Percentiles rank a stretch among this genome's conserved stretches.
Conservation (phyloP, 768 basidiomycete genomes). For the Boletus reticulatus region DNA sequence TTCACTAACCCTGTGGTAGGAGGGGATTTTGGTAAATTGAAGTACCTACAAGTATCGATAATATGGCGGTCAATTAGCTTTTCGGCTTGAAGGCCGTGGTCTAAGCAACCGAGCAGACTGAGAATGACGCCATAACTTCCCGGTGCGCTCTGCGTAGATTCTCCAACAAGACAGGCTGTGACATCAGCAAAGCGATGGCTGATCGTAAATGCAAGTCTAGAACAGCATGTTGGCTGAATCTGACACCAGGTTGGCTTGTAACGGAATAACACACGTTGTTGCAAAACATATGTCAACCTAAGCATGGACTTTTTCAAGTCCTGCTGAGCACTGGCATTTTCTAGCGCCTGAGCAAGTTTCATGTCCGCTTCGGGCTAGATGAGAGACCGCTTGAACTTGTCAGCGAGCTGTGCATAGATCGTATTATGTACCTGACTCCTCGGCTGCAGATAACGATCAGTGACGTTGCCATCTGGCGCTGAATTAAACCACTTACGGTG, state of each 20-base stretch:
- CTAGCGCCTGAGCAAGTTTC: conserved; percentile 60
- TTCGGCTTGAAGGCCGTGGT: conserved; percentile 84
- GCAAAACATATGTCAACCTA: conserved; percentile 77
- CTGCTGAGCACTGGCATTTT: conserved; percentile 77
- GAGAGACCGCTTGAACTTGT: conserved; percentile 7
- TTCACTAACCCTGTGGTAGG: not conserved
- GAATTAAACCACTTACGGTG: conserved; percentile 40
- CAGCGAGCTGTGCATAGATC: not conserved
- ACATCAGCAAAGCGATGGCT: conserved; percentile 81
- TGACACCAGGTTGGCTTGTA: not conserved
- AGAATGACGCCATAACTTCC: conserved; percentile 92
- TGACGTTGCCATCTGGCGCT: not conserved
- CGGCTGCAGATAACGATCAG: conserved; percentile 16
- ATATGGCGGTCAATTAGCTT: conserved; percentile 86
- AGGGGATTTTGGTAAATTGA: not conserved
- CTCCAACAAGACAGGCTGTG: conserved; percentile 77
- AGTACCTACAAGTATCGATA: conserved; percentile 66
- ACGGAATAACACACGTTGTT: conserved; percentile 53
- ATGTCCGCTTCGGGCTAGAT: conserved; percentile 47
- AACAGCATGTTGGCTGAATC: not conserved
- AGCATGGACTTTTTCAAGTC: conserved; percentile 74
- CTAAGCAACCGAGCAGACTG: conserved; percentile 89
- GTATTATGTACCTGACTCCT: conserved; percentile 27
- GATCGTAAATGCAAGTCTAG: conserved; percentile 73
- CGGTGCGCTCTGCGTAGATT: conserved; percentile 84